Evolutionary conservation across 2,329 filamentous ascomycete species (phyloP).

Genomic region (Fusarium sp.): DNA sequence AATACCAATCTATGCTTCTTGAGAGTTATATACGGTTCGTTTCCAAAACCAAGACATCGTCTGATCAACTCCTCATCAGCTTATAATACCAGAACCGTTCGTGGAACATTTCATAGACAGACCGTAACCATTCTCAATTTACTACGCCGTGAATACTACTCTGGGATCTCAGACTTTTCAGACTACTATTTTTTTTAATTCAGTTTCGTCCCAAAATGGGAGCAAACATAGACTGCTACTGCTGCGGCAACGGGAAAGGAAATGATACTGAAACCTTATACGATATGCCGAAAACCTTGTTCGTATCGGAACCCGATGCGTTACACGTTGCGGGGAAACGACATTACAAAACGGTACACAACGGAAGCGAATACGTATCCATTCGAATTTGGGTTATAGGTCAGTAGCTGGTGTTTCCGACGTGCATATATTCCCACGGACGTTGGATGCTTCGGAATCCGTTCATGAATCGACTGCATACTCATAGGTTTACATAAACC

Average conservation of each 20-base stretch:
- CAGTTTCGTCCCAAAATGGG: rapidly evolving
- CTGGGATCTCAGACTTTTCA: rapidly evolving
- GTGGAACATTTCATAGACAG: no score
- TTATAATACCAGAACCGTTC: no score
- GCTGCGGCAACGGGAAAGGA: background rate
- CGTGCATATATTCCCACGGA: rapidly evolving
- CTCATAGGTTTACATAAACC: no score
- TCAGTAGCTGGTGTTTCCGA: background rate
- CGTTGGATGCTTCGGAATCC: no score
- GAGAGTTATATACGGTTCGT: no score
- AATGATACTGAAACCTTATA: background rate
- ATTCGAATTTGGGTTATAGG: rapidly evolving
- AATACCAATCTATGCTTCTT: no score
- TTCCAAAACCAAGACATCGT: no score
- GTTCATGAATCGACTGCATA: no score
- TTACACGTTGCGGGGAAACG: background rate
- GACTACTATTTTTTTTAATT: rapidly evolving
- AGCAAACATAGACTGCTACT: rapidly evolving
- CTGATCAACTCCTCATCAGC: no score
- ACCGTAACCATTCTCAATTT: rapidly evolving
- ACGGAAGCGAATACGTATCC: background rate
- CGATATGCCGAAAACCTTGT: background rate
- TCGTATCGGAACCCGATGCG: rapidly evolving
- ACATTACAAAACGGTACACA: background rate
- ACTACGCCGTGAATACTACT: background rate